phyloP scores from a whole-genome alignment of 805 yeast species.

The Kazachstania taianensis region DNA sequence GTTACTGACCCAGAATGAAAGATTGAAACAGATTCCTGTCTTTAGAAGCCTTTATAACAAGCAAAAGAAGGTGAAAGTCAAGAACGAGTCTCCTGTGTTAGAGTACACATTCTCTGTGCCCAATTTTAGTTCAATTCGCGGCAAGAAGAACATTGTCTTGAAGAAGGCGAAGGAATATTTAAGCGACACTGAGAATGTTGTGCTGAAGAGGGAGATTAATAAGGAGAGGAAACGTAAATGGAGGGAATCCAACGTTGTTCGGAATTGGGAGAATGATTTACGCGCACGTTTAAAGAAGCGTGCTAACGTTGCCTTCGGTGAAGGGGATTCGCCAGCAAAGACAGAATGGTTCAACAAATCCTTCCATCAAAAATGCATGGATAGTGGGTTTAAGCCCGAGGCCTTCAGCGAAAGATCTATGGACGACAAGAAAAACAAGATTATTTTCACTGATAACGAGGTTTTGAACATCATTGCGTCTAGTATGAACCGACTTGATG shows the following conservation, averaged over 20 bases:
- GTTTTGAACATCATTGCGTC: constrained; percentile 23
- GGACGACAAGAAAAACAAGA: constrained; percentile 5
- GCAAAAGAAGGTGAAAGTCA: neutral
- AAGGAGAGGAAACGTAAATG: constrained; percentile 29
- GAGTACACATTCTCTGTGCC: constrained; percentile 15
- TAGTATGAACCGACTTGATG: constrained; percentile 19
- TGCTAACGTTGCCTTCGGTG: constrained; percentile 60
- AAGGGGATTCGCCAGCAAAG: constrained; percentile 41
- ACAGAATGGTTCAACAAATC: constrained; percentile 68
- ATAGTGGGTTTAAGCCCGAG: constrained; percentile 4
- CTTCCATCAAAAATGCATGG: constrained; percentile 43
- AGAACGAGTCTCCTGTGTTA: neutral
- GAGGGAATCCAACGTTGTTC: constrained; percentile 49
- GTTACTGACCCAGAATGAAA: neutral
- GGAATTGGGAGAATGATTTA: constrained; percentile 83
- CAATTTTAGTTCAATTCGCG: constrained; percentile 10
- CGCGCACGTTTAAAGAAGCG: constrained; percentile 67
- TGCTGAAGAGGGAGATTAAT: constrained; percentile 20
- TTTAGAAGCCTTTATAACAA: too few species aligned
- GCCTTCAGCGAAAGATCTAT: constrained; percentile 4
- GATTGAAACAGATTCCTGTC: neutral
- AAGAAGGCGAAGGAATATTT: constrained; percentile 19
- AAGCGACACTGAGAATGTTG: constrained; percentile 12
- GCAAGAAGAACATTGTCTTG: constrained; percentile 15
- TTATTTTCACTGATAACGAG: constrained; percentile 22